Conservation (phyloP, 2,329 filamentous ascomycete species). For the Tolypocladium album region DNA sequence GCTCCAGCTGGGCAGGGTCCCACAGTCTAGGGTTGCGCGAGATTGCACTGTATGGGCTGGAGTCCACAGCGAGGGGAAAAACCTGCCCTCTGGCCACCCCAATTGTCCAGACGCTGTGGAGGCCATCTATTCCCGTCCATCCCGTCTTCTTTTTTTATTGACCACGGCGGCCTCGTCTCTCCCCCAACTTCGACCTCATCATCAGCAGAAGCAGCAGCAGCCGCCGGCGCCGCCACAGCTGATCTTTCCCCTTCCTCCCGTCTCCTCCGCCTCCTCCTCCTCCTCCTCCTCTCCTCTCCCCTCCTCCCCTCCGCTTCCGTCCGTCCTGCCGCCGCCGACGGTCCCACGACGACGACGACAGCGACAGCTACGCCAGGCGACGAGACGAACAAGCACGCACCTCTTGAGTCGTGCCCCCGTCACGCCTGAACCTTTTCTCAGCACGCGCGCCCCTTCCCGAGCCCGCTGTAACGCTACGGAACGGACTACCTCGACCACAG, state of each 20-base stretch:
- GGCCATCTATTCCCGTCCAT: slow-evolving; percentile 1
- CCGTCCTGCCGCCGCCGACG: slow-evolving; percentile 1
- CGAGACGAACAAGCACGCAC: background rate
- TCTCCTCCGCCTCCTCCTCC: slow-evolving; percentile 2
- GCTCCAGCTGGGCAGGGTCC: background rate
- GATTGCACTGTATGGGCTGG: background rate
- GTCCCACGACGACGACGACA: background rate
- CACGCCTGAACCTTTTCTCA: slow-evolving; percentile 2
- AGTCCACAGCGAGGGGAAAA: background rate
- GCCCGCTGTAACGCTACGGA: slow-evolving; percentile 7
- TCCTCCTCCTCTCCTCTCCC: slow-evolving; percentile 4
- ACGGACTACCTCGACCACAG: background rate
- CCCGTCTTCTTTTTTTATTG: slow-evolving; percentile 1
- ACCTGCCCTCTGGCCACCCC: slow-evolving; percentile 1
- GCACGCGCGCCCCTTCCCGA: slow-evolving; percentile 4
- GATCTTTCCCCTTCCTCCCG: slow-evolving; percentile 6
- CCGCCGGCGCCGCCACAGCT: background rate
- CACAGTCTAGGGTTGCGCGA: background rate
- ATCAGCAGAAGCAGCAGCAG: background rate
- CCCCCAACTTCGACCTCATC: slow-evolving; percentile 5
- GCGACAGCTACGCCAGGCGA: background rate
- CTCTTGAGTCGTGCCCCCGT: slow-evolving; percentile 5
- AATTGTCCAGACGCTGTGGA: background rate
- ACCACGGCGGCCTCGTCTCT: background rate
- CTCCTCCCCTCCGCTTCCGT: slow-evolving; percentile 3